These are phyloP conservation scores for Cynanchum wilfordii DNA, from an alignment of 257 asterid genomes.

Conservation along the genomic window DNA sequence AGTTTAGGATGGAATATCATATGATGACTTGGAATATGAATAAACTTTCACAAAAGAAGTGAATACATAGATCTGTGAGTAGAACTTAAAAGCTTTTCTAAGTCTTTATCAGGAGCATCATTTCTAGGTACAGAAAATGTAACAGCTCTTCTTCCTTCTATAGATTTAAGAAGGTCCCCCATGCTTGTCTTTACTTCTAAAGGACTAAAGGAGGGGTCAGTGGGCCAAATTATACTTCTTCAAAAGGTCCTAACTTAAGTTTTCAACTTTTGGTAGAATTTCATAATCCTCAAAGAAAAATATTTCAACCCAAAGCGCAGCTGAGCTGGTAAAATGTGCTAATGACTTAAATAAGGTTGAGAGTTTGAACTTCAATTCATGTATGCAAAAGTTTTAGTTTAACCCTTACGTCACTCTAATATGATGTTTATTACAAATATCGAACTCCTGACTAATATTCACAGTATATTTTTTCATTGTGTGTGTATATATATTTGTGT, in stretches of 20 bases:
- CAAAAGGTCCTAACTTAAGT: not conserved
- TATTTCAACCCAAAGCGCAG: no score
- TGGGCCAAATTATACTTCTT: not conserved
- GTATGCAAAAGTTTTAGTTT: no score
- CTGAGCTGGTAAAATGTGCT: no score
- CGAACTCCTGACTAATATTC: no score
- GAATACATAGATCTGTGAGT: not conserved
- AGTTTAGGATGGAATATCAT: no score
- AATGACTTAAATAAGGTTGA: no score
- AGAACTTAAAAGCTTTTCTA: not conserved
- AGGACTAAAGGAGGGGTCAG: not conserved
- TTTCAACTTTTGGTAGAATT: conserved; percentile 9
- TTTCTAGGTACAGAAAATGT: conserved; percentile 1
- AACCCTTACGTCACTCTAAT: no score
- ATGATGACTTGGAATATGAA: no score
- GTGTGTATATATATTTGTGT: not conserved
- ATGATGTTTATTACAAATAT: no score
- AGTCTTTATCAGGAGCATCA: conserved; percentile 2
- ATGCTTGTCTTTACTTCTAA: not conserved
- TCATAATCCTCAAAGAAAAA: not conserved
- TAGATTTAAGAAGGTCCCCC: not conserved
- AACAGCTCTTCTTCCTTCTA: not conserved
- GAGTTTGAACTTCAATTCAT: no score
- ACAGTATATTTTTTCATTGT: no score
- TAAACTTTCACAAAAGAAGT: no score